Conservation (phyloP, 345 rosid genomes). For the Populus simonii region DNA sequence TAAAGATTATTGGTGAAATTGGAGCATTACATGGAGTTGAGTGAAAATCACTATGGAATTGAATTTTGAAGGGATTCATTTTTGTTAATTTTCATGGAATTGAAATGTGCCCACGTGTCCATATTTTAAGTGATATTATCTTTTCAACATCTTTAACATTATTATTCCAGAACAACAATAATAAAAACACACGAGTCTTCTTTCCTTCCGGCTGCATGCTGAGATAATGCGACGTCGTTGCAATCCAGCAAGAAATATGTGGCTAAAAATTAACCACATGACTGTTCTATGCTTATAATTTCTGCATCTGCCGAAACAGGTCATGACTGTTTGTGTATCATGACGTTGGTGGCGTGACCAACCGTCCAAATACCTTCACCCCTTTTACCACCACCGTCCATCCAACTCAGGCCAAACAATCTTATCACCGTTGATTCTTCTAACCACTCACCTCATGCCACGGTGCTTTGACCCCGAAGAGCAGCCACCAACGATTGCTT, state of each 20-base stretch:
- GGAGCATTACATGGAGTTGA: too few relatives aligned
- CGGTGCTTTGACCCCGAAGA: neutral
- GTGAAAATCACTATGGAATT: too few relatives aligned
- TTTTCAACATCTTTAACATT: neutral
- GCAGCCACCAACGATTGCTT: neutral
- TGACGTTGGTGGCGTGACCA: neutral
- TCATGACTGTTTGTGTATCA: neutral
- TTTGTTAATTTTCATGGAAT: too few relatives aligned
- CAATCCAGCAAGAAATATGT: neutral
- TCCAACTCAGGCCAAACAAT: conserved; percentile 9
- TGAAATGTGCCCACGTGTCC: too few relatives aligned
- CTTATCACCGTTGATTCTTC: conserved; percentile 10
- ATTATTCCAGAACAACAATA: too few relatives aligned
- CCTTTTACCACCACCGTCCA: conserved; percentile 33
- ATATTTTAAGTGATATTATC: too few relatives aligned
- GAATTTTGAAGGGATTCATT: too few relatives aligned
- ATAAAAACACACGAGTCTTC: neutral
- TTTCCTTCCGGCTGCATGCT: neutral
- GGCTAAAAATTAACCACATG: neutral
- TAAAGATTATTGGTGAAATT: too few relatives aligned
- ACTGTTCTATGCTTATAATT: neutral
- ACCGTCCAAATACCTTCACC: conserved; percentile 19
- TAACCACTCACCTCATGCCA: conserved; percentile 25
- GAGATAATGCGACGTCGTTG: neutral
- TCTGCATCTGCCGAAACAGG: neutral